Conservation (phyloP, 305 asterid genomes). For the Fraxinus nigra region DNA sequence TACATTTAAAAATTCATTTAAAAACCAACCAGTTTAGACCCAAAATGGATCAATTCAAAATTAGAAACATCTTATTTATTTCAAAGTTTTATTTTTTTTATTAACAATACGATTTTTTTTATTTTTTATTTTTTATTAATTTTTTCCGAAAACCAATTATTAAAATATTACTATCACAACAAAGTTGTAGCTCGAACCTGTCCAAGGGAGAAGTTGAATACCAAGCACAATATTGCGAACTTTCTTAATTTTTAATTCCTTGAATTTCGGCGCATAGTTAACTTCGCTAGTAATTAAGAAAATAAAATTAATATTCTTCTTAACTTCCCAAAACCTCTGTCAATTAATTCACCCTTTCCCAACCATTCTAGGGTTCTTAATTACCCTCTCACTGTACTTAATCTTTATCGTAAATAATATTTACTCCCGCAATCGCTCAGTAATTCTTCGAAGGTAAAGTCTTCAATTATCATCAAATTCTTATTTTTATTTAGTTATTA, state of each 20-base stretch:
- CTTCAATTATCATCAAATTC: background rate
- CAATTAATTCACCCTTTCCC: background rate
- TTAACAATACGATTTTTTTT: background rate
- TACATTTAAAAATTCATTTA: no score
- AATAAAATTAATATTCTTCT: slow-evolving; percentile 10
- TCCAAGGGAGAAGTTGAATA: background rate
- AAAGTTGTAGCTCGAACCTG: background rate
- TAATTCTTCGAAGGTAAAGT: slow-evolving; percentile 16
- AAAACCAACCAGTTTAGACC: background rate
- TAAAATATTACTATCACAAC: background rate
- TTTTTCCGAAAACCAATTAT: no score
- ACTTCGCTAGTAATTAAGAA: background rate
- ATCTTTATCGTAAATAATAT: background rate
- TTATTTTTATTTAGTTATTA: background rate
- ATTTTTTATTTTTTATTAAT: no score
- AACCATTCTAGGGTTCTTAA: slow-evolving; percentile 20
- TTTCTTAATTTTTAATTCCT: background rate
- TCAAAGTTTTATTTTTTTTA: no score
- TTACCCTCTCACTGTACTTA: background rate
- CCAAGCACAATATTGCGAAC: background rate
- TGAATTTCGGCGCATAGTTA: background rate
- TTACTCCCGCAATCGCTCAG: background rate
- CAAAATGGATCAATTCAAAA: no score
- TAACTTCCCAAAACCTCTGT: background rate
- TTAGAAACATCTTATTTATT: background rate